Conservation (phyloP, 163 green algal genomes). For the Smithsoniella earleae region DNA sequence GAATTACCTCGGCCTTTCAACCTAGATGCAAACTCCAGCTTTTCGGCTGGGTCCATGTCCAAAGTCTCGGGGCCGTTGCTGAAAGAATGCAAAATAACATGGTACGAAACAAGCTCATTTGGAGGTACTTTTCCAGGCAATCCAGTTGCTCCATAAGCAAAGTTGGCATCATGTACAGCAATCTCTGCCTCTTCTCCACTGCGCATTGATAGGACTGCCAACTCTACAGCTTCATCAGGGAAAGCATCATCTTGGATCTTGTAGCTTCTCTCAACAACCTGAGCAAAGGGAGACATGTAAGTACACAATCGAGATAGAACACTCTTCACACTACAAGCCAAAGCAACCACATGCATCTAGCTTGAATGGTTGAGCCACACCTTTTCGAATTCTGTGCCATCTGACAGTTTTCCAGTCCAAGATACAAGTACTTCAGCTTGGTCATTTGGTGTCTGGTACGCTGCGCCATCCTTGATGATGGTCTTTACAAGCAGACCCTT, state of each 20-base stretch:
- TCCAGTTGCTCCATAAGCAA: constrained; percentile 42
- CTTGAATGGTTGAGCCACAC: no score
- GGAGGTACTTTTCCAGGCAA: constrained; percentile 1
- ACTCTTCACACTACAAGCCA: no score
- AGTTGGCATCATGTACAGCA: constrained; percentile 40
- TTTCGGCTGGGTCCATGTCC: constrained; percentile 76
- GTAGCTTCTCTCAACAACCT: constrained; percentile 39
- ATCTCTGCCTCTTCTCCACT: constrained; percentile 63
- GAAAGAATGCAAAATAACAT: constrained; percentile 18
- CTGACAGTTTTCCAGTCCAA: background rate
- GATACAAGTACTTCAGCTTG: constrained; percentile 17
- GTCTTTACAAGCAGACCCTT: background rate
- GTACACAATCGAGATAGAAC: no score
- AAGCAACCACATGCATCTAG: no score
- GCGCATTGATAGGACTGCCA: constrained; percentile 81
- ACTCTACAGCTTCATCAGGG: constrained; percentile 63
- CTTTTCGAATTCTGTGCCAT: constrained; percentile 24
- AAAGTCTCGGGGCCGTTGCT: constrained; percentile 53
- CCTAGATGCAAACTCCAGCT: constrained; percentile 45
- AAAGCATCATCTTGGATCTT: constrained; percentile 19
- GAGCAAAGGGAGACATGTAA: background rate
- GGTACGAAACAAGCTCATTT: constrained; percentile 5
- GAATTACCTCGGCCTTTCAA: constrained; percentile 67
- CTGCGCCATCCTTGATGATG: constrained; percentile 22
- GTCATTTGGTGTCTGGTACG: constrained; percentile 23